A percentile compares a stretch with the other conserved stretches of the same genome.
phyloP scores from a whole-genome alignment of 2,329 filamentous ascomycete genomes.

The Aspergillus carbonarius region DNA sequence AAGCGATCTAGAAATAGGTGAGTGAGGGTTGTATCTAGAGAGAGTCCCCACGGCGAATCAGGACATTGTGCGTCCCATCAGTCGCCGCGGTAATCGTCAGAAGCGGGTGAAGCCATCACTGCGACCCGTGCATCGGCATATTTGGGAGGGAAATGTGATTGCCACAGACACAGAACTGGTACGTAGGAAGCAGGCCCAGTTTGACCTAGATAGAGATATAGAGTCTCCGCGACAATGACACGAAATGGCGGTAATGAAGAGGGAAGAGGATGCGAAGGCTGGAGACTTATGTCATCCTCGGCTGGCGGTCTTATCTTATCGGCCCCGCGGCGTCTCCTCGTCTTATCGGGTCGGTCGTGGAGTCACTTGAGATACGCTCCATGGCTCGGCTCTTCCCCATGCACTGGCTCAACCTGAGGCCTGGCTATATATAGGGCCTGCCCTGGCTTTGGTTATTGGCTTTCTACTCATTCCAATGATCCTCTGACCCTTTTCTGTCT shows the following conservation, averaged over 20 bases:
- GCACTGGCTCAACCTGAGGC: no score
- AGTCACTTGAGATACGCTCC: neutral
- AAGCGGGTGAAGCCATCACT: neutral
- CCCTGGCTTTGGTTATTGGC: neutral
- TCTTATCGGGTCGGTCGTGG: neutral
- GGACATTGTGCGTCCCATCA: conserved; percentile 3
- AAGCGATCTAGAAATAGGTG: neutral
- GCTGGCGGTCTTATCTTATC: conserved; percentile 1
- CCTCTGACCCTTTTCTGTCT: neutral
- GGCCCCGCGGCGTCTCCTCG: neutral
- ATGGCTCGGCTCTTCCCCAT: no score
- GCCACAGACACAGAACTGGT: neutral
- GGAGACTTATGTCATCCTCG: conserved; percentile 10
- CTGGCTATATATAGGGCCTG: neutral
- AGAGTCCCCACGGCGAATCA: neutral
- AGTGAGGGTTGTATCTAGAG: neutral
- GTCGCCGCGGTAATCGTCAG: conserved; percentile 5
- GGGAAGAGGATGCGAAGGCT: neutral
- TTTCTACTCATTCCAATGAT: neutral
- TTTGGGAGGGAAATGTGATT: neutral
- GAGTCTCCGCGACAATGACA: no score
- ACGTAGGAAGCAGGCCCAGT: neutral
- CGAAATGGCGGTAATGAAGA: neutral
- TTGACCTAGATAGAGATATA: neutral
- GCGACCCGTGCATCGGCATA: neutral